Evolutionary conservation across 495 filamentous ascomycete species (phyloP).

Genomic region (Penicillium pancosmium): DNA sequence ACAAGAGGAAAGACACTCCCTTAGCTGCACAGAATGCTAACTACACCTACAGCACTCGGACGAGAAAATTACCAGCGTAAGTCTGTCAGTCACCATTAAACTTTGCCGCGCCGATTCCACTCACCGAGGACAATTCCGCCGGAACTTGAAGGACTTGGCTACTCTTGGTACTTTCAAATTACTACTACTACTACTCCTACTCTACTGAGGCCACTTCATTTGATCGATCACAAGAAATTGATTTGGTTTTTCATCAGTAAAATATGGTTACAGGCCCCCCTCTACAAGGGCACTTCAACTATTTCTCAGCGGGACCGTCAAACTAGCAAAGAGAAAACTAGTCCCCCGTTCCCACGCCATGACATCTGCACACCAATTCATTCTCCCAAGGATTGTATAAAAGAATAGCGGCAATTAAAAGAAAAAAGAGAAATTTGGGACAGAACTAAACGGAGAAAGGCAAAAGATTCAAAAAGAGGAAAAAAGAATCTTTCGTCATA

Average conservation of each 20-base stretch:
- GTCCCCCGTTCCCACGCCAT: not conserved
- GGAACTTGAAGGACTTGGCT: not conserved
- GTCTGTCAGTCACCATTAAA: not conserved
- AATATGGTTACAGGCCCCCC: conserved; percentile 36
- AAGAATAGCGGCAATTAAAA: conserved; percentile 30
- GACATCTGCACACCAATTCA: conserved; percentile 21
- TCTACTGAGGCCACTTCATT: not conserved
- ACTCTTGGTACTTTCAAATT: too few species aligned
- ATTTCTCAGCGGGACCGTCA: conserved; percentile 3
- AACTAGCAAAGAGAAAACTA: not conserved
- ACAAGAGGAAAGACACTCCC: not conserved
- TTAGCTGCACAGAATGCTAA: too few species aligned
- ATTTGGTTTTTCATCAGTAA: conserved; percentile 26
- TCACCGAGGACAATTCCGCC: conserved; percentile 4
- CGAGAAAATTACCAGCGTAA: not conserved
- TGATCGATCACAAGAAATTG: conserved; percentile 11
- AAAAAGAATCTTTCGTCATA: conserved; percentile 33
- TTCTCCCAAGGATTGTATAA: conserved; percentile 26
- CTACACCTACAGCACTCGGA: not conserved
- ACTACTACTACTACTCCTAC: too few species aligned
- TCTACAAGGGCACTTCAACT: conserved; percentile 16
- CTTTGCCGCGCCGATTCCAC: conserved; percentile 3
- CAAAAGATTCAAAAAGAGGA: conserved; percentile 19
- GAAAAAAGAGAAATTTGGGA: conserved; percentile 17
- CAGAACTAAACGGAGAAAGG: conserved; percentile 29